Evolutionary conservation across 495 filamentous ascomycete species (phyloP), one percentile per base, ranked within the genome.

Genomic region (Clohesyomyces aquaticus): DNA sequence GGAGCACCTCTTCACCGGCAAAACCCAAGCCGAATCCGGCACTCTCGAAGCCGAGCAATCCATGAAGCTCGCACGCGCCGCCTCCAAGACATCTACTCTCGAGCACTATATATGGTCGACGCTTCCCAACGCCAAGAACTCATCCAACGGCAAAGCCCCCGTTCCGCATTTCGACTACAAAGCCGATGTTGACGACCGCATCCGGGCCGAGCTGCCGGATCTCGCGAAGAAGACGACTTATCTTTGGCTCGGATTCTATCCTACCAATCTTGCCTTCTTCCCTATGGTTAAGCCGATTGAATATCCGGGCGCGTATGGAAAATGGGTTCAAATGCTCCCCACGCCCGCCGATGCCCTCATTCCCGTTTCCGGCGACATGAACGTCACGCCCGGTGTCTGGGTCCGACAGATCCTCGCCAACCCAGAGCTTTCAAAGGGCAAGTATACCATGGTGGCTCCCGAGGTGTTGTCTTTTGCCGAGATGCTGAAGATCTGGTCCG

Each of bases 91-190:
- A 0, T 27, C 63, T 1, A 73, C 73, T 0, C 63, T 82, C 16
- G 70, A 81, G 64, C 79, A 80, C 54, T 81, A 73, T 52, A 74
- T 81, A 61, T 81, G 77, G 79, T 76, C 73, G 46, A 80, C 79
- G 1, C 67, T 79, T 0, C 77, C 79, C 0, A 72, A 73, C 58
- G 69, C 59, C 10, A 62, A 27, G 38, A 59, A 66, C 32, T 59
- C 66, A 32, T 49, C 57, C 0, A 51, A 65, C 8, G 69, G 67
- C 2, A 65, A 73, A 22, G 29, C 27, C n/a, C 21, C 42, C 14
- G 68, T 73, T n/a, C 66, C 71, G 4, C 71, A 74, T 59, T 70
- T 68, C 19, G 71, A 75, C 26, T 63, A 61, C 55, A 77, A 77
- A 42, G 62, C 55, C 21, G 23, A 48, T 2, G 69, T 72, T 1